Conservation (phyloP, 202 grass and related monocot species). For the Saccharum hybrid region DNA sequence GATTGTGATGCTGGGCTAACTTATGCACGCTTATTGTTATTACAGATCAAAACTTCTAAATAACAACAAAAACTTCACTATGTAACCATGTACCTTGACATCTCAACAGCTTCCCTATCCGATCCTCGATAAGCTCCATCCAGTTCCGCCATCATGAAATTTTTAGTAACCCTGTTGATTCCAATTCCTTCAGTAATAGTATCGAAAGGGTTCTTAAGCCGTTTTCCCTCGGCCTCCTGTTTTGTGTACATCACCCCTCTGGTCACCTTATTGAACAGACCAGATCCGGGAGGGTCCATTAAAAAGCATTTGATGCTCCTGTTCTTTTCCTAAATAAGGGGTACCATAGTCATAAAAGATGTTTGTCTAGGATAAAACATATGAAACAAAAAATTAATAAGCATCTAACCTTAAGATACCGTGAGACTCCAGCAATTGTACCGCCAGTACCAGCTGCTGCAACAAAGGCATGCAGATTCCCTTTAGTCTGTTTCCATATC, state of each 20-base stretch:
- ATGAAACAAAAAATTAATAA: conserved; percentile 45
- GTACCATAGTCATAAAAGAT: conserved; percentile 5
- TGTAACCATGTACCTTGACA: conserved; percentile 70
- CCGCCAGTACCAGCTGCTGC: conserved; percentile 90
- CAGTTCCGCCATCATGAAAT: conserved; percentile 90
- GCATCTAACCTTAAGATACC: conserved; percentile 80
- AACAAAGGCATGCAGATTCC: conserved; percentile 77
- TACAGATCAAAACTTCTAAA: conserved; percentile 14
- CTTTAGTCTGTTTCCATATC: conserved; percentile 88
- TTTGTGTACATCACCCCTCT: conserved; percentile 97
- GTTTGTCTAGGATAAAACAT: conserved; percentile 35
- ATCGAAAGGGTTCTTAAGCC: conserved; percentile 95
- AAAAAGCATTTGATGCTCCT: conserved; percentile 82
- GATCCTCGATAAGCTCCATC: conserved; percentile 90
- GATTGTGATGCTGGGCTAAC: neutral
- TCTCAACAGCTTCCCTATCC: conserved; percentile 91
- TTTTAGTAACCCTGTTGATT: conserved; percentile 91
- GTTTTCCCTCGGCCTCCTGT: conserved; percentile 92
- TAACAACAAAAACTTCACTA: conserved; percentile 10
- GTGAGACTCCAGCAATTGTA: conserved; percentile 86
- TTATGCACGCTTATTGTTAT: neutral
- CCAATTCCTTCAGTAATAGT: conserved; percentile 99
- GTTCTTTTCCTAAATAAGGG: conserved; percentile 72
- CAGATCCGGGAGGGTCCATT: conserved; percentile 88
- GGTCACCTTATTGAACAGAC: conserved; percentile 93